Conservation (phyloP, 805 yeast species). For the Myxozyma udenii region DNA sequence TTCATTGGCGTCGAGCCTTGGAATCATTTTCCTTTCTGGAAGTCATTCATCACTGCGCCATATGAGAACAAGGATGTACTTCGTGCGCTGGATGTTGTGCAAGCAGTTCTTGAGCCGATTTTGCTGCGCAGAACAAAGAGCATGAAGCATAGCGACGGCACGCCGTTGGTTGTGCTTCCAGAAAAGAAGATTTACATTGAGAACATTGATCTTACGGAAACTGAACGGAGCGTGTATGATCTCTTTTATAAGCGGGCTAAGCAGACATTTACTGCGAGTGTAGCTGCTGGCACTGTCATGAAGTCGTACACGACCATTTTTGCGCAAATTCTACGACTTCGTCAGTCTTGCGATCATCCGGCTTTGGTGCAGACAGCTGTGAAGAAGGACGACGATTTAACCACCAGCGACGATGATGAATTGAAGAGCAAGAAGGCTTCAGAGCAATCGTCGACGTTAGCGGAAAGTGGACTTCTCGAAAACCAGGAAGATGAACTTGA, state of each 20-base stretch:
- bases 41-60: conserved; percentile 75
- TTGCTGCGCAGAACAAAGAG: conserved; percentile 79
- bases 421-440: neutral
- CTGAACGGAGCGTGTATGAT: conserved; percentile 64
- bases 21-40: conserved; percentile 83
- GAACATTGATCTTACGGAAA: conserved; percentile 59
- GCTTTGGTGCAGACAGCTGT: conserved; percentile 52
- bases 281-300: conserved; percentile 56
- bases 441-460: conserved; percentile 11
- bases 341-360: conserved; percentile 88
- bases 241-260: conserved; percentile 68
- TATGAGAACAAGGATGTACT: conserved; percentile 69
- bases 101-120: conserved; percentile 78
- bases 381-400: conserved; percentile 45
- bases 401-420: conserved; percentile 21
- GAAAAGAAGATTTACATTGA: conserved; percentile 69
- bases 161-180: conserved; percentile 72
- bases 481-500: conserved; percentile 33
- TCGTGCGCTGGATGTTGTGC: conserved; percentile 79
- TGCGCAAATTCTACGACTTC: conserved; percentile 73
- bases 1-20: conserved; percentile 84
- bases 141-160: conserved; percentile 73
- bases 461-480: conserved; percentile 22
- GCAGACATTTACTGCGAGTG: conserved; percentile 37
- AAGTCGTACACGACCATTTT: conserved; percentile 73